A percentile compares a stretch with the other conserved stretches of the same genome.
phyloP scores from a whole-genome alignment of 768 basidiomycete genomes.

The Gautieria morchelliformis region DNA sequence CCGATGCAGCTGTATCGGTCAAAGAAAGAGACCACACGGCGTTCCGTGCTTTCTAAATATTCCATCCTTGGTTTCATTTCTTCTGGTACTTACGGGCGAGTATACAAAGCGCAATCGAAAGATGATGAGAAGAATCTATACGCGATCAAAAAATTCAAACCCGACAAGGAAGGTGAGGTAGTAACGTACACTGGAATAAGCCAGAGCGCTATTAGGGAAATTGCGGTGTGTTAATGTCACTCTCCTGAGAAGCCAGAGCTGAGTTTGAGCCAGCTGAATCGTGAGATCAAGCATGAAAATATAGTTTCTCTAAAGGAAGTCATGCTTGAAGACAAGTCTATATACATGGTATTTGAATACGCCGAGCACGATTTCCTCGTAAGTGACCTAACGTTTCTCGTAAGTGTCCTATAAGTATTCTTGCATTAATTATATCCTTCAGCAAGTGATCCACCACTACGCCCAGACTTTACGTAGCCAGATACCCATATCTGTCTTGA shows the following conservation, averaged over 20 bases:
- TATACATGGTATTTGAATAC: slow-evolving; percentile 99
- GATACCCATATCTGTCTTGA: slow-evolving; percentile 73
- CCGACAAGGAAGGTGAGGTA: slow-evolving; percentile 97
- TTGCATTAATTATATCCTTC: neutral
- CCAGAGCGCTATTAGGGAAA: slow-evolving; percentile 95
- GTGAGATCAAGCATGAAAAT: slow-evolving; percentile 86
- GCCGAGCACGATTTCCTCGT: slow-evolving; percentile 98
- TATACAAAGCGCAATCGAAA: slow-evolving; percentile 87
- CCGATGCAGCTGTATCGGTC: slow-evolving; percentile 82
- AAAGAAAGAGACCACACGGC: slow-evolving; percentile 61
- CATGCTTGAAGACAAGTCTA: slow-evolving; percentile 95
- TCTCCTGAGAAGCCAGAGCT: slow-evolving; percentile 1
- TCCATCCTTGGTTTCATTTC: slow-evolving; percentile 94
- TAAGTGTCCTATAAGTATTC: neutral
- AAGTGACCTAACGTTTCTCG: slow-evolving; percentile 25
- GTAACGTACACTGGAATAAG: slow-evolving; percentile 94
- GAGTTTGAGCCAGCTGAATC: slow-evolving; percentile 53
- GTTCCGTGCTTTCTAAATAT: slow-evolving; percentile 73
- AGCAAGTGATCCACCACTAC: slow-evolving; percentile 99
- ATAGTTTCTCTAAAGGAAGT: slow-evolving; percentile 88
- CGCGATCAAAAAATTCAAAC: slow-evolving; percentile 99
- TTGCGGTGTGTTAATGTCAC: slow-evolving; percentile 49
- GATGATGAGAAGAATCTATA: slow-evolving; percentile 58
- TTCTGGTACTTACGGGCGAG: slow-evolving; percentile 96
- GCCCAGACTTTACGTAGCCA: slow-evolving; percentile 76